Conservation (phyloP, 2,329 filamentous ascomycete species). For the Pseudogymnoascus sp. region DNA sequence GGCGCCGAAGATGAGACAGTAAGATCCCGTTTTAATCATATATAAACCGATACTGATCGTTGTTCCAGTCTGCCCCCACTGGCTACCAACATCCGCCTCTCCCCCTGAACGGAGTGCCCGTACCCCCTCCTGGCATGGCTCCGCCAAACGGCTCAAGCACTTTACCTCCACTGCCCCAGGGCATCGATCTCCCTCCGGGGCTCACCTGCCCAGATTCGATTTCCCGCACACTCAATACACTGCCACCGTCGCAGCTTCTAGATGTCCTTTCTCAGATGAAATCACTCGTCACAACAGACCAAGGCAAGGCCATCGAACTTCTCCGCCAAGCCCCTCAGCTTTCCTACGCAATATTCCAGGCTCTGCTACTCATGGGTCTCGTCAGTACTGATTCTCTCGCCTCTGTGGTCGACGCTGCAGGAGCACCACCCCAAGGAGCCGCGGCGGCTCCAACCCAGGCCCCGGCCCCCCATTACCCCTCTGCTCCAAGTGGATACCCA, state of each 20-base stretch:
- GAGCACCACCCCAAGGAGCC: constrained; percentile 20
- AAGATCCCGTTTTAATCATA: not conserved
- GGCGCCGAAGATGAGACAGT: constrained; percentile 53
- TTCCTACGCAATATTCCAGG: constrained; percentile 90
- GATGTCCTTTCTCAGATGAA: constrained; percentile 96
- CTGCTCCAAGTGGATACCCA: constrained; percentile 30
- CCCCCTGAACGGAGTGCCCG: constrained; percentile 27
- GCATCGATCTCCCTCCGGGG: constrained; percentile 74
- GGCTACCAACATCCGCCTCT: constrained; percentile 26
- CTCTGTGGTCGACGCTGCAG: constrained; percentile 60
- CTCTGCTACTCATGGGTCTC: constrained; percentile 83
- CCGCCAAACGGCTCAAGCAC: constrained; percentile 34
- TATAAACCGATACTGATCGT: not conserved
- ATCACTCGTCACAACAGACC: constrained; percentile 71
- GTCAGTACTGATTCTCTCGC: constrained; percentile 78
- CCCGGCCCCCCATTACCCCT: constrained; percentile 19
- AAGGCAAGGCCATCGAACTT: constrained; percentile 74
- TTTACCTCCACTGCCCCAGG: constrained; percentile 69
- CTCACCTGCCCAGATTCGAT: constrained; percentile 85
- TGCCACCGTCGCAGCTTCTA: constrained; percentile 81
- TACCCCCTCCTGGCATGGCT: constrained; percentile 24
- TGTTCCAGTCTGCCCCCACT: constrained; percentile 24
- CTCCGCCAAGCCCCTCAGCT: constrained; percentile 86
- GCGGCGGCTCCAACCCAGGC: not conserved
- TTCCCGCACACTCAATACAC: constrained; percentile 77